These are phyloP conservation scores for Metschnikowia matae DNA, from an alignment of 805 yeast species.

Conservation along the genomic window DNA sequence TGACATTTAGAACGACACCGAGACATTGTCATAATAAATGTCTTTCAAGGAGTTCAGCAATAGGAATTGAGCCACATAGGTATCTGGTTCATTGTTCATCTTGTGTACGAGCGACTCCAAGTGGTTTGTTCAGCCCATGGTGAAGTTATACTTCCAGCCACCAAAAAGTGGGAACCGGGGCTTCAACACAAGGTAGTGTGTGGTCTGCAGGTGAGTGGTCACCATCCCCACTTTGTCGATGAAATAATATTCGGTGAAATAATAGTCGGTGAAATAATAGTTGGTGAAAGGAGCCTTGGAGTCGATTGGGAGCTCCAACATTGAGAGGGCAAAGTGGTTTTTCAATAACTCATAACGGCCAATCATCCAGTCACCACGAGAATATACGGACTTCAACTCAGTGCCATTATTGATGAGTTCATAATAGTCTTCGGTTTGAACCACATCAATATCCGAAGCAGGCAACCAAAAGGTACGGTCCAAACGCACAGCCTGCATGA, in stretches of 20 bases:
- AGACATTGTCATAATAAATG: slow-evolving; percentile 60
- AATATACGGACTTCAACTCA: slow-evolving; percentile 61
- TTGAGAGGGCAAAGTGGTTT: slow-evolving; percentile 56
- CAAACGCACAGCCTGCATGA: slow-evolving; percentile 55
- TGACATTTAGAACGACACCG: slow-evolving; percentile 67
- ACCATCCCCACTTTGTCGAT: slow-evolving; percentile 93
- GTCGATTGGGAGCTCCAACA: slow-evolving; percentile 52
- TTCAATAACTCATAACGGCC: slow-evolving; percentile 46
- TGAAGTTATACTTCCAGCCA: slow-evolving; percentile 93
- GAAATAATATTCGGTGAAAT: slow-evolving; percentile 67
- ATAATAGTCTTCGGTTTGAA: slow-evolving; percentile 78
- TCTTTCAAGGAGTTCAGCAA: slow-evolving; percentile 68
- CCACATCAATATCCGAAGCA: slow-evolving; percentile 67
- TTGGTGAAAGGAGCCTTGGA: slow-evolving; percentile 20
- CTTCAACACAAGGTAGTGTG: slow-evolving; percentile 50
- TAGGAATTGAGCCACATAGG: slow-evolving; percentile 63
- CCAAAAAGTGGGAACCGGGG: slow-evolving; percentile 97
- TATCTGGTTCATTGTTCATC: slow-evolving; percentile 36
- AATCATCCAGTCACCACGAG: slow-evolving; percentile 73
- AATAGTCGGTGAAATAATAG: too few species aligned
- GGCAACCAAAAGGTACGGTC: slow-evolving; percentile 85
- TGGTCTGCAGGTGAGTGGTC: slow-evolving; percentile 57
- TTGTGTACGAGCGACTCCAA: slow-evolving; percentile 50
- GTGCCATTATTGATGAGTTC: slow-evolving; percentile 78
- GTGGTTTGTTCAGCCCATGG: slow-evolving; percentile 84